These are phyloP conservation scores for Salix suchowensis DNA, from an alignment of 345 rosid genomes.

Conservation along the genomic window DNA sequence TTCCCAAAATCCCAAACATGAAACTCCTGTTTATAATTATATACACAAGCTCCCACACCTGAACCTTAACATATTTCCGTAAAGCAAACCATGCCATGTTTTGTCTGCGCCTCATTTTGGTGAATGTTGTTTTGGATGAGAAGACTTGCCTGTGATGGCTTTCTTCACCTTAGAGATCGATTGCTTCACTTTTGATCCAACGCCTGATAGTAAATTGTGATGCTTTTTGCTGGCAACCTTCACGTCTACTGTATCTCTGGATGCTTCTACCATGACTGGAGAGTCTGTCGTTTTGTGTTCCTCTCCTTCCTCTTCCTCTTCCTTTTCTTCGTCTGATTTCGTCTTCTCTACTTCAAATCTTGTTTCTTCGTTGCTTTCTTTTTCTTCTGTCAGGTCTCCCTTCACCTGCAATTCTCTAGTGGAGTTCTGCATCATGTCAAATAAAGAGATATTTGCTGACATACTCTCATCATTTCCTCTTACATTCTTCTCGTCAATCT, in stretches of 20 bases:
- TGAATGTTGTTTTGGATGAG: constrained; percentile 52
- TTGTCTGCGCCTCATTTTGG: constrained; percentile 28
- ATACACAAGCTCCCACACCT: constrained; percentile 9
- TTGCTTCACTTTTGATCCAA: constrained; percentile 83
- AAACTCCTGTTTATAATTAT: background rate
- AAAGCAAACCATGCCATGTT: background rate
- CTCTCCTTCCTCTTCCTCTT: constrained; percentile 33
- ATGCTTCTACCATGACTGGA: constrained; percentile 54
- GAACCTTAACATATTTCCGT: background rate
- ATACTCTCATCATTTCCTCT: constrained; percentile 20
- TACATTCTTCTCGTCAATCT: constrained; percentile 12
- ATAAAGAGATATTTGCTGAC: constrained; percentile 32
- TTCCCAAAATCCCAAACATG: background rate
- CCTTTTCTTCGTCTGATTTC: constrained; percentile 45
- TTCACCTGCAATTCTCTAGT: constrained; percentile 21
- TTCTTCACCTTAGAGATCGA: constrained; percentile 91
- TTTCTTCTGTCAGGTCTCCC: constrained; percentile 19
- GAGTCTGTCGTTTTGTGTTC: constrained; percentile 48
- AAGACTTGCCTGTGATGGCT: constrained; percentile 76
- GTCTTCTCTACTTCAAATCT: constrained; percentile 19
- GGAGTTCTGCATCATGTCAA: constrained; percentile 43
- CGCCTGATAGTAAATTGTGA: constrained; percentile 68
- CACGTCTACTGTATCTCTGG: constrained; percentile 39
- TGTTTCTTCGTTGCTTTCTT: constrained; percentile 24
- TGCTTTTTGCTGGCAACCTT: constrained; percentile 66